Conservation (phyloP, 1,284 basidiomycete genomes). For the Retiboletus fuscus region DNA sequence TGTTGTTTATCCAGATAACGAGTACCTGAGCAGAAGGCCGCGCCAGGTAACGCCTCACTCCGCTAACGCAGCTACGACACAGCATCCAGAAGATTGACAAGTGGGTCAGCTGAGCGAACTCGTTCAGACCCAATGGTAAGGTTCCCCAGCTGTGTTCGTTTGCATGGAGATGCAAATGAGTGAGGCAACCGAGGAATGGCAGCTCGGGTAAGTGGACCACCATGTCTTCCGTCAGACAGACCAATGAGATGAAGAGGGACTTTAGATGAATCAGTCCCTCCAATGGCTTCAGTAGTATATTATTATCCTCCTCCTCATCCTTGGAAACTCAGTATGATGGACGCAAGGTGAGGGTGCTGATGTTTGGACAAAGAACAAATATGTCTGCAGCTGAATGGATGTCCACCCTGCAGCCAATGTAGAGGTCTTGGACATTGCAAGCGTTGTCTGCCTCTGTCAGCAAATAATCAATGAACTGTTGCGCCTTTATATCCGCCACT, state of each 20-base stretch:
- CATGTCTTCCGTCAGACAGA: not conserved
- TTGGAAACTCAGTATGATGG: no score
- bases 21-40: not conserved
- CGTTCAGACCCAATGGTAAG: not conserved
- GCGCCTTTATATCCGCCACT: not conserved
- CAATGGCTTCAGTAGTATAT: not conserved
- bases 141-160: not conserved
- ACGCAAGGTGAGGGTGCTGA: not conserved
- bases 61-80: not conserved
- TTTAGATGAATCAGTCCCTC: not conserved
- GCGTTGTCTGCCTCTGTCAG: not conserved
- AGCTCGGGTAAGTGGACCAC: not conserved
- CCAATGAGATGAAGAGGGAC: not conserved
- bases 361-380: not conserved
- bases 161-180: not conserved
- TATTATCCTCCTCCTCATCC: no score
- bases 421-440: not conserved
- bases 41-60: not conserved
- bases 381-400: not conserved
- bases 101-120: not conserved
- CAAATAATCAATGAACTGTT: not conserved
- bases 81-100: not conserved
- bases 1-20: not conserved
- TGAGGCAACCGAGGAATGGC: no score
- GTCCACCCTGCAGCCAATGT: not conserved